Evolutionary conservation across 345 rosid species (phyloP).

Genomic region (Streptanthus diversifolius): DNA sequence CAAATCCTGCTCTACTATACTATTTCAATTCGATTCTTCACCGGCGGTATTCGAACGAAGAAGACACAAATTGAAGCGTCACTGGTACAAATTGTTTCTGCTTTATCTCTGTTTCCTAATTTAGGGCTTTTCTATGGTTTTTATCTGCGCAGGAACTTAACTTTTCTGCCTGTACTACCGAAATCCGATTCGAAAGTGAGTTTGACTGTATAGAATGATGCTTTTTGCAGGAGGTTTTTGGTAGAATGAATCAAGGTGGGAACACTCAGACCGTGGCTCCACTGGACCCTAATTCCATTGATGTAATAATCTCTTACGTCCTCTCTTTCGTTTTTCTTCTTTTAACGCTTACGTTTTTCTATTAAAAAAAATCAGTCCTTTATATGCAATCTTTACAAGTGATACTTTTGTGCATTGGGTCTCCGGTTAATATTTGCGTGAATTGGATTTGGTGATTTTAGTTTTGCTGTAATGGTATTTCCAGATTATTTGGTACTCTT

Average conservation of each 20-base stretch:
- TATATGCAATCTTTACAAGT: not conserved
- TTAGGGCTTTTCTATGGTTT: constrained; percentile 25
- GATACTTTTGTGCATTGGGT: not conserved
- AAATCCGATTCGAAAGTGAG: not conserved
- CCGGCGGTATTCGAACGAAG: not conserved
- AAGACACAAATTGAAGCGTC: constrained; percentile 8
- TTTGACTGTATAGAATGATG: not conserved
- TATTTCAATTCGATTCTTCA: constrained; percentile 16
- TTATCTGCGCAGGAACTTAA: not conserved
- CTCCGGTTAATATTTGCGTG: not conserved
- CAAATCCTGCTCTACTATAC: constrained; percentile 20
- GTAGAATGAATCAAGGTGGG: constrained; percentile 74
- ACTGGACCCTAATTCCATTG: constrained; percentile 56
- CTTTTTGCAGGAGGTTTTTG: constrained; percentile 42
- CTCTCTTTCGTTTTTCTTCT: not conserved
- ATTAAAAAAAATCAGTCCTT: not conserved
- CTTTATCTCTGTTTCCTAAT: not conserved
- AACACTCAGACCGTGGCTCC: constrained; percentile 56
- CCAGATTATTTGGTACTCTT: not conserved
- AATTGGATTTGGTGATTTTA: not conserved
- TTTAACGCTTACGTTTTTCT: not conserved
- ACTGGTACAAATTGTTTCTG: constrained; percentile 8
- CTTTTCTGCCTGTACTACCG: not conserved
- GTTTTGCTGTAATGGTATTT: not conserved
- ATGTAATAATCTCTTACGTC: constrained; percentile 51